Percentiles rank a stretch among this genome's conserved stretches.
Evolutionary conservation across 208 protist genomes (phyloP).

Genomic region (Naegleria lovaniensis): DNA sequence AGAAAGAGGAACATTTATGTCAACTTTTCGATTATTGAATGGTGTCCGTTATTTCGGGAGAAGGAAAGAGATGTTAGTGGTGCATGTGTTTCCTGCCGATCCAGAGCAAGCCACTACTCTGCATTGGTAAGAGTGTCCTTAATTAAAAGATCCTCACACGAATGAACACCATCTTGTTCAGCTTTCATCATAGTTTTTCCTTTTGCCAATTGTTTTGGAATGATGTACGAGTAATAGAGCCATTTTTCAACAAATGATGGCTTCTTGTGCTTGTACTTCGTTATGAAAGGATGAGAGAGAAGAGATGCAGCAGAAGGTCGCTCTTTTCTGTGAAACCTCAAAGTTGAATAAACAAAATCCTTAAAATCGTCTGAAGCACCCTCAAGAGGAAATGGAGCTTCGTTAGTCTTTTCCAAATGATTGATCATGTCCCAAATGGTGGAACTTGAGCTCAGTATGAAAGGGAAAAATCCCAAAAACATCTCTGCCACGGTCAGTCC

Average conservation of each 20-base stretch:
- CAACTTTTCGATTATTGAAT: no score
- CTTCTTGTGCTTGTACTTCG: background rate
- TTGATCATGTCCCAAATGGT: background rate
- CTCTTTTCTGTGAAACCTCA: background rate
- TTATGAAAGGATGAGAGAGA: background rate
- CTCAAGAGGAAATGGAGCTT: background rate
- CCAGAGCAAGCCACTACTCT: no score
- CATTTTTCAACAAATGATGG: background rate
- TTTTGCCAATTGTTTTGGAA: background rate
- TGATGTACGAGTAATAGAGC: background rate
- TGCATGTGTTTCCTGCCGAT: no score
- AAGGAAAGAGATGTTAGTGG: no score
- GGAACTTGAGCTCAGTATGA: background rate
- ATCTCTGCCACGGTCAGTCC: background rate
- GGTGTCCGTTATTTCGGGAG: no score
- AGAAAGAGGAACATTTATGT: no score
- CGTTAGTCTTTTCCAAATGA: background rate
- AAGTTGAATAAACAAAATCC: slow-evolving; percentile 5
- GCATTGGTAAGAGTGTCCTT: no score
- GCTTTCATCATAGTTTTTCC: background rate
- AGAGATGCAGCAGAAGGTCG: background rate
- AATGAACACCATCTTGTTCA: no score
- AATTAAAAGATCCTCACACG: no score
- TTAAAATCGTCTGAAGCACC: background rate
- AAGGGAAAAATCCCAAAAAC: background rate